Evolutionary conservation across 2,329 filamentous ascomycete genomes (phyloP).

Genomic region (Thielaviopsis populi): DNA sequence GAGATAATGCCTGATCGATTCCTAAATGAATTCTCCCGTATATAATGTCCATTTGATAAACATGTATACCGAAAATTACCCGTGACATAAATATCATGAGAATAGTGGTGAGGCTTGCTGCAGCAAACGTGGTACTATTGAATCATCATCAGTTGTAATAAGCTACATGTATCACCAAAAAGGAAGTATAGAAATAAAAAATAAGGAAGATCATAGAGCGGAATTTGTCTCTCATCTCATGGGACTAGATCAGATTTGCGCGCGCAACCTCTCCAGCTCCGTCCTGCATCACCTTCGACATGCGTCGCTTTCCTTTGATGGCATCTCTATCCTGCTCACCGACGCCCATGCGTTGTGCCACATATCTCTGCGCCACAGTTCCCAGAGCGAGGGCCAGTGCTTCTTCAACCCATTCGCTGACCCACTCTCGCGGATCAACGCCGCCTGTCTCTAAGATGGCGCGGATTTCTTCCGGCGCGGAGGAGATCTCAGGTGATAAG

Average conservation of each 20-base stretch:
- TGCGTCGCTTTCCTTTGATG: slow-evolving; percentile 45
- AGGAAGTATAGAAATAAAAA: not conserved
- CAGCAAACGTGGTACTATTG: not conserved
- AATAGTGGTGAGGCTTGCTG: not conserved
- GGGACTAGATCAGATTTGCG: slow-evolving; percentile 37
- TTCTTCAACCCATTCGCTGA: slow-evolving; percentile 94
- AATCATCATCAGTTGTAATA: not conserved
- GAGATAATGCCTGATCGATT: too few species aligned
- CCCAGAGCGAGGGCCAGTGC: slow-evolving; percentile 62
- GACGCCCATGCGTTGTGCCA: slow-evolving; percentile 88
- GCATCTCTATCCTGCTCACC: slow-evolving; percentile 51
- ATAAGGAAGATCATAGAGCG: not conserved
- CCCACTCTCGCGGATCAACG: slow-evolving; percentile 92
- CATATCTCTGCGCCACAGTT: slow-evolving; percentile 84
- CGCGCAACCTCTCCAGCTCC: slow-evolving; percentile 44
- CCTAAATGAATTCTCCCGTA: too few species aligned
- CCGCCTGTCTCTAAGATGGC: slow-evolving; percentile 62
- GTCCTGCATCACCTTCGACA: slow-evolving; percentile 40
- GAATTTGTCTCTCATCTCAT: not conserved
- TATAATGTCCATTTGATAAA: not conserved
- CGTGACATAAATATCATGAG: not conserved
- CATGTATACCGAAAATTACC: not conserved
- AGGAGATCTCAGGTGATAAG: slow-evolving; percentile 25
- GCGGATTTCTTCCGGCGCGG: slow-evolving; percentile 59
- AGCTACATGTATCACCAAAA: not conserved